Conservation (phyloP, 495 filamentous ascomycete genomes). For the Aspergillus mulundensis region DNA sequence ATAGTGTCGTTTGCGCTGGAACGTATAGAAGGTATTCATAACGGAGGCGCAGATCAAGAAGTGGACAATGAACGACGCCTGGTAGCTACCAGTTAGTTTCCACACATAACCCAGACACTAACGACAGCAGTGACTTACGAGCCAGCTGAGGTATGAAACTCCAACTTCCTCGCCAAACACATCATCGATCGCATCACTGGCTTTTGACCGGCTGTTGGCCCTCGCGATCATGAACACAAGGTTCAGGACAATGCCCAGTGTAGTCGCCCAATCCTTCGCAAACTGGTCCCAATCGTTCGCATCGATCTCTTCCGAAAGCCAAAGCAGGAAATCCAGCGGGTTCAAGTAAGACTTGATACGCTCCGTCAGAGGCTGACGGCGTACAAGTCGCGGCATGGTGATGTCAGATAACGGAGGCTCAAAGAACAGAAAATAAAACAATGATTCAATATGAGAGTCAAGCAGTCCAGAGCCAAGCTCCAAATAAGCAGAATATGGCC, state of each 20-base stretch:
- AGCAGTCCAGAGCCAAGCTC: neutral
- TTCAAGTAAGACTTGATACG: constrained; percentile 76
- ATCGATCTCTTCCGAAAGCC: constrained; percentile 85
- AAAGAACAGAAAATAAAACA: neutral
- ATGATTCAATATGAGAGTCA: neutral
- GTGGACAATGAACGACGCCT: constrained; percentile 68
- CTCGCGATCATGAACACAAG: constrained; percentile 75
- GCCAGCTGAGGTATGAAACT: constrained; percentile 64
- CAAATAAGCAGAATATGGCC: neutral
- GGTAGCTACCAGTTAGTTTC: constrained; percentile 8
- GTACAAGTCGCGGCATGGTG: constrained; percentile 73
- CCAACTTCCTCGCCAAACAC: constrained; percentile 74
- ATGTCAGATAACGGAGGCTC: constrained; percentile 7
- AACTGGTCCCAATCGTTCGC: constrained; percentile 81
- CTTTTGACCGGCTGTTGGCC: constrained; percentile 58
- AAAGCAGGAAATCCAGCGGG: constrained; percentile 81
- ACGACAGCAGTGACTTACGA: constrained; percentile 57
- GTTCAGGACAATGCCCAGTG: constrained; percentile 72
- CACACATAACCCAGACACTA: neutral
- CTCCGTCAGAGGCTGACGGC: constrained; percentile 68
- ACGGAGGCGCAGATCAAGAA: constrained; percentile 60
- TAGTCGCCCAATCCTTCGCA: constrained; percentile 65
- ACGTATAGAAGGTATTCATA: constrained; percentile 77
- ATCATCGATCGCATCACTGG: constrained; percentile 57
- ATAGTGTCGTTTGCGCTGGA: constrained; percentile 78